Conservation (phyloP, 2,329 filamentous ascomycete species). For the Neonectria sp. region DNA sequence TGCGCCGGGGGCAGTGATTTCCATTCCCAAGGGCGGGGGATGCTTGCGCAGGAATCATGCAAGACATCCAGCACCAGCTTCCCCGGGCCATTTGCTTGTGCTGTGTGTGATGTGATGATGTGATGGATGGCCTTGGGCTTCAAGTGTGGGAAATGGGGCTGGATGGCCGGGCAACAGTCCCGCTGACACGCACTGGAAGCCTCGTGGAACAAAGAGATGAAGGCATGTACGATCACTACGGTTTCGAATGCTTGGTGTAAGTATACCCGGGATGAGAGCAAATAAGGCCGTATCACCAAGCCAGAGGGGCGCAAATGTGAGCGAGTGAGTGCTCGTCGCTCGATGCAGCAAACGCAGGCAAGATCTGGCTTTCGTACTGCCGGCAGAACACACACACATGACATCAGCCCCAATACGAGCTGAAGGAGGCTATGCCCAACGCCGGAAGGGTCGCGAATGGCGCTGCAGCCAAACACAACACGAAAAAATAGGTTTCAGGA, state of each 20-base stretch:
- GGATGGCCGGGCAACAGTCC: background rate
- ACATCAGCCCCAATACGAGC: constrained; percentile 41
- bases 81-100: constrained; percentile 4
- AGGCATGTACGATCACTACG: background rate
- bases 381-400: constrained; percentile 5
- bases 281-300: background rate
- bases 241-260: background rate
- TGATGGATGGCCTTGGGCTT: background rate
- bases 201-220: constrained; percentile 14
- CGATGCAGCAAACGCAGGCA: background rate
- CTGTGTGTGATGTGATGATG: no score
- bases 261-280: background rate
- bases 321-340: background rate
- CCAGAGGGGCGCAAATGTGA: background rate
- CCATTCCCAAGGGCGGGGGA: constrained; percentile 11
- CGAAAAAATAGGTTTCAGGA: constrained; percentile 14
- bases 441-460: constrained; percentile 25
- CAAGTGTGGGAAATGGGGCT: background rate
- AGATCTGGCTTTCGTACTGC: constrained; percentile 9
- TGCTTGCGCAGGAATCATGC: constrained; percentile 20
- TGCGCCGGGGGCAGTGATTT: constrained; percentile 19
- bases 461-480: constrained; percentile 10
- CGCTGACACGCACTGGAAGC: constrained; percentile 1
- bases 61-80: constrained; percentile 22
- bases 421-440: constrained; percentile 42